phyloP scores from a whole-genome alignment of 225 moss, liverwort and hornwort species.

The Bryum argenteum region DNA sequence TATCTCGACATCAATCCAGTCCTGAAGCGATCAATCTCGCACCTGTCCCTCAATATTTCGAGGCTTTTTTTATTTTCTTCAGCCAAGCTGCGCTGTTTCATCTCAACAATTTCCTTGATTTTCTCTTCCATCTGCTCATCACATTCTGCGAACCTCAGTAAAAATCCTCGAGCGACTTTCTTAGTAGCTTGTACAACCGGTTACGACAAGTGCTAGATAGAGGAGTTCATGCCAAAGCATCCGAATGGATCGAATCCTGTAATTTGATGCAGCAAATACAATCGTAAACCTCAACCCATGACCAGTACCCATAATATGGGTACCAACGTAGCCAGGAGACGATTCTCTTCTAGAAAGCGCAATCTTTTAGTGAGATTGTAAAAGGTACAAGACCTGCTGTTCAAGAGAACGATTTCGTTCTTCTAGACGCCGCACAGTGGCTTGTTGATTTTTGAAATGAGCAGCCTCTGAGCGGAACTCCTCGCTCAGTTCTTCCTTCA shows the following conservation, averaged over 20 bases:
- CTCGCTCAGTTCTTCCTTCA: constrained; percentile 92
- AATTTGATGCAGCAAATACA: constrained; percentile 1
- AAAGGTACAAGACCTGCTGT: constrained; percentile 63
- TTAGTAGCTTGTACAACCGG: neutral
- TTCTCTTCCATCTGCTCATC: constrained; percentile 92
- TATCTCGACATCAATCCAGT: neutral
- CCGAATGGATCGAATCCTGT: constrained; percentile 10
- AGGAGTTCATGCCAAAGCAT: neutral
- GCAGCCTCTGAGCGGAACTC: constrained; percentile 89
- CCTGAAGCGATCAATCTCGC: neutral
- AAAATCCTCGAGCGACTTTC: constrained; percentile 5
- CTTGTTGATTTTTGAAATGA: constrained; percentile 93
- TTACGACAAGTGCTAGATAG: constrained; percentile 7
- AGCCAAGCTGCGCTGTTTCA: constrained; percentile 92
- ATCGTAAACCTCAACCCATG: neutral
- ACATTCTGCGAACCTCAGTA: constrained; percentile 11
- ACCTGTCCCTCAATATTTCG: constrained; percentile 92
- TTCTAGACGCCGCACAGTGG: constrained; percentile 89
- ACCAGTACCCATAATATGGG: neutral
- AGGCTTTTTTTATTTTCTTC: constrained; percentile 91
- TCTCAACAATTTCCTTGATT: constrained; percentile 93
- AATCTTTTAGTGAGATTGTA: neutral
- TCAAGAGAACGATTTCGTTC: constrained; percentile 93
- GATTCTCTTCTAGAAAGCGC: neutral
- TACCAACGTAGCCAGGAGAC: neutral